phyloP scores from a whole-genome alignment of 495 filamentous ascomycete species.

The Aspergillus campestris region DNA sequence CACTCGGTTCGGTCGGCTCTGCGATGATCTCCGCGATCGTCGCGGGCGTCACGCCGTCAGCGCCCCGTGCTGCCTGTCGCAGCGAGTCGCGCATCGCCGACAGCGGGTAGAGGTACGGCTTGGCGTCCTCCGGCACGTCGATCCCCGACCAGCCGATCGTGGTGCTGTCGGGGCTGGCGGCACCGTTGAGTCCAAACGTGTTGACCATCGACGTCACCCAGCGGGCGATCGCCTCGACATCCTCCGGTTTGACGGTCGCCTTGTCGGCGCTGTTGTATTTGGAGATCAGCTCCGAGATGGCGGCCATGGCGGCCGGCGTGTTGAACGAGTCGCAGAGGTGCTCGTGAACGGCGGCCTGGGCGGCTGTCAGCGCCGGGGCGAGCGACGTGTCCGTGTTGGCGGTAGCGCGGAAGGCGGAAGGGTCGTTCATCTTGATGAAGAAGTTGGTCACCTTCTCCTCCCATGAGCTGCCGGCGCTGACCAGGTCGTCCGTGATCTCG shows the following conservation, averaged over 20 bases:
- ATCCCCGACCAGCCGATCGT: constrained; percentile 80
- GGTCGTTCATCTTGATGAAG: constrained; percentile 64
- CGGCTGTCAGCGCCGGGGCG: constrained; percentile 44
- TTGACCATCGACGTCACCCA: constrained; percentile 81
- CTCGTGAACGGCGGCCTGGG: constrained; percentile 54
- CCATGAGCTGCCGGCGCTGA: constrained; percentile 65
- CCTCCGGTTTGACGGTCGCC: constrained; percentile 40
- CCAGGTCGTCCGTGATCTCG: constrained; percentile 79
- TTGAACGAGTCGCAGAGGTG: constrained; percentile 85
- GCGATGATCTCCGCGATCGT: constrained; percentile 25
- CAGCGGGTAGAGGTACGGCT: constrained; percentile 57
- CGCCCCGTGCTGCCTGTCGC: constrained; percentile 44
- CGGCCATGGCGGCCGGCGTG: constrained; percentile 66
- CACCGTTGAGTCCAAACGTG: constrained; percentile 74
- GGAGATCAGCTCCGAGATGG: constrained; percentile 65
- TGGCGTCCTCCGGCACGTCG: constrained; percentile 49
- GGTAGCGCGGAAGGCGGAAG: constrained; percentile 22
- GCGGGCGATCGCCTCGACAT: constrained; percentile 52
- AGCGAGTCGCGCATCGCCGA: constrained; percentile 62
- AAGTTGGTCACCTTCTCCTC: constrained; percentile 84
- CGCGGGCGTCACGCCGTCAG: constrained; percentile 10
- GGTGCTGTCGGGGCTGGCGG: constrained; percentile 44
- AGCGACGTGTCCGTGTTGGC: constrained; percentile 24
- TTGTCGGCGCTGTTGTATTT: constrained; percentile 64
- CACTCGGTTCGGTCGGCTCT: constrained; percentile 22